Evolutionary conservation across 1,139 yeast genomes (phyloP), one percentile per base, ranked within the genome.

Genomic region (Blastobotrys petasosporus): DNA sequence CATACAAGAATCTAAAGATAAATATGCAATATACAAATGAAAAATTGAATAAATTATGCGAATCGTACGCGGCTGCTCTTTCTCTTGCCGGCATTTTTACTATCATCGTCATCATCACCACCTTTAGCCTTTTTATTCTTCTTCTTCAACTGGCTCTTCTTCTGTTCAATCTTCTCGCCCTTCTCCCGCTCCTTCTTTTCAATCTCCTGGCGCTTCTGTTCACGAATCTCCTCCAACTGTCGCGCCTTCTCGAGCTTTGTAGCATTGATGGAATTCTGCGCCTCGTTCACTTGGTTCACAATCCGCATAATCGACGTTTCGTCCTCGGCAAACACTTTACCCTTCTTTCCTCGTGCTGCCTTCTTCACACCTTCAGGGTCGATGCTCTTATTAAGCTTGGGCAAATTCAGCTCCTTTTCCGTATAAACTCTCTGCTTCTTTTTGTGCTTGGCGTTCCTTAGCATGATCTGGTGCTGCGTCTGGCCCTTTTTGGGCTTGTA

Each of bases 161-260:
- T 92, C 48, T 74, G 78, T 53, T 85, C 94, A 46, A 90, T 66
- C 63, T 82, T 82, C 47, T 74, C 76, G 53, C 72, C 69, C 69
- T 87, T 86, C 34, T 71, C 80, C 46, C 76, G 75, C 58, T 90
- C 97, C 62, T 82, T 84, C 63, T 83, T 72, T 62, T 90, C 97
- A 54, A 90, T 79, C 64, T 92, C 97, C 65, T 81, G 75, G 60
- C 86, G 79, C 70, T 85, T 86, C 55, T 87, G 72, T 44, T 86
- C 96, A 61, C 98, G 75, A 53, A 92, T 78, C 59, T 85, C 95
- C 64, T 92, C 97, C 44, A 92, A 72, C 64, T 95, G 82, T 59
- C 87, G 77, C 2, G 95, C 82, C 62, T 85, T 85, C 63, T 92
- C 98, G 51, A 92, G 71, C 65, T 88, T 90, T 56, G 95, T 84